Conservation (phyloP, 805 yeast species). For the Ogataea pilisensis region DNA sequence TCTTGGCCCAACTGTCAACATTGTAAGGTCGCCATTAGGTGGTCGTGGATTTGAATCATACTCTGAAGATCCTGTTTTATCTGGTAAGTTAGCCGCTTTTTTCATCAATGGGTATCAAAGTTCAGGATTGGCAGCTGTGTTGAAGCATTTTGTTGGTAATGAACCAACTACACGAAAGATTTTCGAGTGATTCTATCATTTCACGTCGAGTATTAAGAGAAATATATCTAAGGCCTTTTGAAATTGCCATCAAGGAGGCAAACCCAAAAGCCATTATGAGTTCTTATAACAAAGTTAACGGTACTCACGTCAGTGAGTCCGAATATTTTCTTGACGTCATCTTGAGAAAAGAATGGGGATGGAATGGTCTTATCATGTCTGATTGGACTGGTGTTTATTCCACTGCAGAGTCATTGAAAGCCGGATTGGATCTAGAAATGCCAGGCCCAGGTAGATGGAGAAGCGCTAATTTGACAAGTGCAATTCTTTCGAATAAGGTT, state of each 20-base stretch:
- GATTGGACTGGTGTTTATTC: constrained; percentile 64
- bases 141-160: constrained; percentile 62
- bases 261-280: constrained; percentile 58
- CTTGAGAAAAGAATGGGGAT: constrained; percentile 54
- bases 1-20: constrained; percentile 36
- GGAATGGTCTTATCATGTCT: constrained; percentile 53
- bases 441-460: constrained; percentile 50
- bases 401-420: constrained; percentile 41
- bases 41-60: constrained; percentile 61
- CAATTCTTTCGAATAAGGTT: constrained; percentile 38
- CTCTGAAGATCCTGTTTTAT: constrained; percentile 53
- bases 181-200: constrained; percentile 43
- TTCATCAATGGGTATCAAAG: constrained; percentile 53
- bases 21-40: constrained; percentile 42
- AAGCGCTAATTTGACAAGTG: constrained; percentile 35
- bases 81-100: constrained; percentile 45
- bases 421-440: constrained; percentile 64
- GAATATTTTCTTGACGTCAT: constrained; percentile 40
- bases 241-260: constrained; percentile 49
- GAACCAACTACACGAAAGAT: constrained; percentile 58
- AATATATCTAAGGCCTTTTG: constrained; percentile 60
- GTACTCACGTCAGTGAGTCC: constrained; percentile 50
- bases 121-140: constrained; percentile 47
- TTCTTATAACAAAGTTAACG: constrained; percentile 59
- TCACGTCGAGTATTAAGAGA: constrained; percentile 62